A percentile compares a stretch with the other conserved stretches of the same genome.
Evolutionary conservation across 2,329 filamentous ascomycete genomes (phyloP).

Genomic region (Fusarium albosuccineum): DNA sequence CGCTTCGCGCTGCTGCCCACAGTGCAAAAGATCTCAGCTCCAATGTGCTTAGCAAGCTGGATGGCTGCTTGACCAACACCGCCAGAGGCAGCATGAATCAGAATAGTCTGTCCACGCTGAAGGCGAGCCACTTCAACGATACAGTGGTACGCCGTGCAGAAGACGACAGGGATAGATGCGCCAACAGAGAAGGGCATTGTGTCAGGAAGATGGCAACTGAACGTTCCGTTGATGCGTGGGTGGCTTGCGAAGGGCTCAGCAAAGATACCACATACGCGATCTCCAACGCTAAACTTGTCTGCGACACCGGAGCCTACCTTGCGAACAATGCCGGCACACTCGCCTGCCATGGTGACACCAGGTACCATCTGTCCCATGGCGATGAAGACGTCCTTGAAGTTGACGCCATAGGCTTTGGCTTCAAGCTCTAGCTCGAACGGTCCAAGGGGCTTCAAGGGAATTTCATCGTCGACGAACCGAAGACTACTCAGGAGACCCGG

Average conservation of each 20-base stretch:
- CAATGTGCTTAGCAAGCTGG: conserved; percentile 42
- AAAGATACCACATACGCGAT: conserved; percentile 41
- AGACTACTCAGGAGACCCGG: conserved; percentile 30
- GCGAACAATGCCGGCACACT: conserved; percentile 50
- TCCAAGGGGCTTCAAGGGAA: conserved; percentile 9
- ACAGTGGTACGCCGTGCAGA: conserved; percentile 37
- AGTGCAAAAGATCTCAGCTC: conserved; percentile 50
- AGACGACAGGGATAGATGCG: conserved; percentile 39
- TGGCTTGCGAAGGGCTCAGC: conserved; percentile 32
- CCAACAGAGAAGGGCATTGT: conserved; percentile 47
- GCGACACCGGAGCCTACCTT: conserved; percentile 47
- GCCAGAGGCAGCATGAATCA: conserved; percentile 52
- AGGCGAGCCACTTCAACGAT: conserved; percentile 47
- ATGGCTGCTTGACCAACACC: conserved; percentile 51
- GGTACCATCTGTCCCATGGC: conserved; percentile 50
- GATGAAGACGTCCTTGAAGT: conserved; percentile 54
- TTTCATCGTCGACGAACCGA: conserved; percentile 27
- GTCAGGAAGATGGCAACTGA: conserved; percentile 32
- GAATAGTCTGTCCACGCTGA: conserved; percentile 48
- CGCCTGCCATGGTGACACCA: conserved; percentile 48
- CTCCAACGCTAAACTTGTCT: conserved; percentile 46
- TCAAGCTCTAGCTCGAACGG: conserved; percentile 14
- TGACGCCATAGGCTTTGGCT: conserved; percentile 41
- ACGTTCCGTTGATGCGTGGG: conserved; percentile 23
- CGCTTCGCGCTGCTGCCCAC: conserved; percentile 51